Base-by-base conservation (phyloP, 331 rosid species). In the Spiraea crenata region DNA sequence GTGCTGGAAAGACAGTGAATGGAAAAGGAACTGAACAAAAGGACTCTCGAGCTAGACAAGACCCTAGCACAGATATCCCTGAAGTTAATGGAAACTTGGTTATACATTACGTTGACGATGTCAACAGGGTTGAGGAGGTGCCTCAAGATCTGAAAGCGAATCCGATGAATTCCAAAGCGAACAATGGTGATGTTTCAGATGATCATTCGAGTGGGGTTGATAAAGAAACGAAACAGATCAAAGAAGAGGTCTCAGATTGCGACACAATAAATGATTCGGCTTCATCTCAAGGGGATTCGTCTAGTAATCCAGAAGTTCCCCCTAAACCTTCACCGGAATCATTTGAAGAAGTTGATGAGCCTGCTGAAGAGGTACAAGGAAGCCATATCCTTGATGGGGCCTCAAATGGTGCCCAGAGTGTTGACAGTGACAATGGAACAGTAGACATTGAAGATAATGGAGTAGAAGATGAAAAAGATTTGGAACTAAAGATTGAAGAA, bases 241-340 rank as follows among this genome's bases (percentile, higher is more conserved):
- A 82, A 79, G 97, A 83, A 65, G 91, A 91, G 45, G 82, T 76
- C 59, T 91, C 97, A 5, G 97, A 95, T 72, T 66, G 91, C 16
- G 96, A 90, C 57, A 87, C 85, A 8, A 75, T 52, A 58, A 84
- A 84, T 78, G 95, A 90, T 76, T 90, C 92, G 0, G 81, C 77
- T 63, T 91, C 95, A 19, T 91, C 99, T 49, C 92, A 79, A 65
- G 87, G 83, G 74, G 95, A 89, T 74, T 84, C 84, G 35, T 19
- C 75, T 55, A 77, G 65, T 67, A 63, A 80, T 74, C 66, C 52
- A 9, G 82, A 82, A 69, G 76, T 71, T 82, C 77, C 88, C 57
- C 48, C 63, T 6, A 77, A 79, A 72, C 60, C 85, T 64, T 80
- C 70, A 13, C 79, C 86, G 34, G 96, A 88, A 67, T 83, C 90